Evolutionary conservation across 2,329 filamentous ascomycete species (phyloP), one percentile per base, ranked within the genome.

Genomic region (Venturia nashicola): DNA sequence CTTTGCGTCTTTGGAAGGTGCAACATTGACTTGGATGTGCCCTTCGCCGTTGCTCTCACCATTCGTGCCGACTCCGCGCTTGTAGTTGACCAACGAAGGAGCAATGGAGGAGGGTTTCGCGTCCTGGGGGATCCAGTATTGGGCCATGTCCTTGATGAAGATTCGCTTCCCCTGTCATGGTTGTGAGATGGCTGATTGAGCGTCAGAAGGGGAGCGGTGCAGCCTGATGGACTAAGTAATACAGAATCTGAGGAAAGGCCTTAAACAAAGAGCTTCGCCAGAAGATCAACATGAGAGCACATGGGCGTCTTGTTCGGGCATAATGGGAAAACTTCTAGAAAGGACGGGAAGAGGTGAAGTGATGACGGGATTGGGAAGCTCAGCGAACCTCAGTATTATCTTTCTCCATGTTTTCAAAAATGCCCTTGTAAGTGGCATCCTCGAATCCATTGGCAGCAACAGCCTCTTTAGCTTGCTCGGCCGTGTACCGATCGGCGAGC

Each of bases 81-180:
- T 83, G 69, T 79, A 78, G 69, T 76, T 75, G 61, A 76, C 72
- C 61, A 97, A 81, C n/a, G 91, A 96, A 2, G 89, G 89, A 11
- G 90, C 91, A 66, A 94, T 85, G 60, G 79, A 80, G 61, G 90
- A 83, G 16, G 83, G 80, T 70, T 88, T 83, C 59, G 82, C 80
- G 67, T 88, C 79, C 3, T 90, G 90, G 5, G 91, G 89, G 67
- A 96, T 81, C 68, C 97, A 81, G 75, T 97, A 97, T 76, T 97
- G 88, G 64, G 89, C 87, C 79, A 97, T 99, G 75, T 97, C 94
- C 76, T 99, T 99, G 83, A 99, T 94, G 79, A 97, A 97, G 70
- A 96, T 79, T 69, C 93, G 89, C 79, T 96, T 96, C 71, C 86
- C 89, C 89, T 95, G 69, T 36, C 51, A 57, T 57, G 18, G 7